Conservation (phyloP, 352 stramenopile genomes). For the Elongisporangium senticosum region DNA sequence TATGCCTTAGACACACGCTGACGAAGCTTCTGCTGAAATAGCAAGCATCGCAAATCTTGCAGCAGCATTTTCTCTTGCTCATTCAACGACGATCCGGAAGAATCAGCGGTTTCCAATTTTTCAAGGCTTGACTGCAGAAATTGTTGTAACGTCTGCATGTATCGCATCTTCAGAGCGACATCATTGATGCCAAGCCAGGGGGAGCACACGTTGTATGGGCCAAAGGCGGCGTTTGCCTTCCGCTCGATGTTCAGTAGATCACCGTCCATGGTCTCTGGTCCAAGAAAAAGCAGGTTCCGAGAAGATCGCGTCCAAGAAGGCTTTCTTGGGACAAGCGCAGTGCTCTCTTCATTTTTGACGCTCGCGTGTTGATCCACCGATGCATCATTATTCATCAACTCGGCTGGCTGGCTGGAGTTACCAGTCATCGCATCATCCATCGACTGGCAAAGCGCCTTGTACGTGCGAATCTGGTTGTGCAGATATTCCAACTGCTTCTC, state of each 20-base stretch:
- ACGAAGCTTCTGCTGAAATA: constrained; percentile 70
- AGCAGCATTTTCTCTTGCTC: constrained; percentile 43
- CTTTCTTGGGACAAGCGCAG: constrained; percentile 25
- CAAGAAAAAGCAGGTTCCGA: constrained; percentile 49
- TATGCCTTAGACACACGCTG: constrained; percentile 57
- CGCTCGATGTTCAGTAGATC: constrained; percentile 54
- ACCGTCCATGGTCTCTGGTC: constrained; percentile 59
- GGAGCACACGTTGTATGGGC: constrained; percentile 48
- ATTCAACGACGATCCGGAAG: constrained; percentile 12
- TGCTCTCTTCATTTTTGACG: constrained; percentile 5
- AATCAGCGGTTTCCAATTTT: constrained; percentile 35
- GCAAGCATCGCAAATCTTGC: constrained; percentile 54
- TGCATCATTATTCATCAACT: background rate
- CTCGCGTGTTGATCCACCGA: constrained; percentile 1
- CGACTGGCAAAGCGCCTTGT: constrained; percentile 76
- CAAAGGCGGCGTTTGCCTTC: constrained; percentile 50
- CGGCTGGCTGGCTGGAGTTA: background rate
- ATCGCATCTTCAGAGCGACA: constrained; percentile 64
- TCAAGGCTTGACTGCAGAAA: constrained; percentile 61
- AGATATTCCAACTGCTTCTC: constrained; percentile 81
- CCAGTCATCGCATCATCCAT: constrained; percentile 61
- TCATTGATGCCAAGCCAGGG: constrained; percentile 66
- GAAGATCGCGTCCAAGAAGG: constrained; percentile 60
- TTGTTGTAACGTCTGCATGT: constrained; percentile 66
- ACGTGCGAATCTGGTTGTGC: constrained; percentile 82